phyloP scores from a whole-genome alignment of 139 green algal species.

The Limnomonas spitsbergensis region DNA sequence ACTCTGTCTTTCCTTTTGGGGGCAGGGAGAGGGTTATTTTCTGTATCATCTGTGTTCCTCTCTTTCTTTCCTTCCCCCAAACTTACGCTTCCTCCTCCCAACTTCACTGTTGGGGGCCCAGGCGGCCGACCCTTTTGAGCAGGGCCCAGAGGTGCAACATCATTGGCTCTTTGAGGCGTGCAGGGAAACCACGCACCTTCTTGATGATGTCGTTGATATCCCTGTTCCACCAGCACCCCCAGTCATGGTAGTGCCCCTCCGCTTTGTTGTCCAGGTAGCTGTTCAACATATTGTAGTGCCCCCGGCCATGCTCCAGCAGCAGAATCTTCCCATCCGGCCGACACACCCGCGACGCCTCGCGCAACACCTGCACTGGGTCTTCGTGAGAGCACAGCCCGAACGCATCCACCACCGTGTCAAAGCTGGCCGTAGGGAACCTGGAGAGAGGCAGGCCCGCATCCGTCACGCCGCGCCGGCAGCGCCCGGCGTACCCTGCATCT shows the following conservation, averaged over 20 bases:
- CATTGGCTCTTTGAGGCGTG: too few species aligned
- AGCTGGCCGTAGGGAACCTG: slow-evolving; percentile 44
- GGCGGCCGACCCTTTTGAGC: too few species aligned
- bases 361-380: slow-evolving; percentile 35
- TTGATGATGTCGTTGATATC: slow-evolving; percentile 65
- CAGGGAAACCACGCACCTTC: slow-evolving; percentile 31
- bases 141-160: too few species aligned
- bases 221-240: slow-evolving; percentile 79
- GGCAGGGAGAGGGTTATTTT: too few species aligned
- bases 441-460: slow-evolving; percentile 21
- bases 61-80: too few species aligned
- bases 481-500: neutral
- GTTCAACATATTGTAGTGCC: slow-evolving; percentile 36
- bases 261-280: slow-evolving; percentile 23
- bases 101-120: too few species aligned
- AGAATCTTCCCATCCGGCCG: slow-evolving; percentile 38
- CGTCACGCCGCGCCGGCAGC: slow-evolving; percentile 14
- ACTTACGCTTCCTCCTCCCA: too few species aligned
- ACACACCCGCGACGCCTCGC: slow-evolving; percentile 31
- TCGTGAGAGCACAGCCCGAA: slow-evolving; percentile 47
- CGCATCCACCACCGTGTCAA: slow-evolving; percentile 73
- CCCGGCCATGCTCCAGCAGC: slow-evolving; percentile 39
- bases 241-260: slow-evolving; percentile 55
- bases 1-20: too few species aligned
- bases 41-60: too few species aligned